Evolutionary conservation across 495 filamentous ascomycete genomes (phyloP).

Genomic region (Neurospora hispaniola): DNA sequence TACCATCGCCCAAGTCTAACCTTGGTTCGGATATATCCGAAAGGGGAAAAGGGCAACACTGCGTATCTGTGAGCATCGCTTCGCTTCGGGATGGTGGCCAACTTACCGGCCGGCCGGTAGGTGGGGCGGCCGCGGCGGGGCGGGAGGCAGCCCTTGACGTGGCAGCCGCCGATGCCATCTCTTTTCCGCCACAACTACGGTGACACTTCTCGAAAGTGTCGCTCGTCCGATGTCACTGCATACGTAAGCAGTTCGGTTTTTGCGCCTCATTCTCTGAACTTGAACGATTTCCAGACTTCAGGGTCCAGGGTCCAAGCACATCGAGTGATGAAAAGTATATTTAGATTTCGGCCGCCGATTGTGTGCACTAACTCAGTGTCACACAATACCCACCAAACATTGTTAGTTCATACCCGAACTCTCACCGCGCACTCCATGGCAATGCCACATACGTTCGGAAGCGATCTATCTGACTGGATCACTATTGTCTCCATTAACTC

Average conservation of each 20-base stretch:
- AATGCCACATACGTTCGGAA: neutral
- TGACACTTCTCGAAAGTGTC: neutral
- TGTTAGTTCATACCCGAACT: neutral
- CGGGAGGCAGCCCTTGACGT: conserved; percentile 12
- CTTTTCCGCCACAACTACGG: neutral
- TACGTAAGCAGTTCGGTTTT: neutral
- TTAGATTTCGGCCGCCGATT: neutral
- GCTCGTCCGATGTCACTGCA: neutral
- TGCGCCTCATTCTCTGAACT: neutral
- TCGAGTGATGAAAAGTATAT: neutral
- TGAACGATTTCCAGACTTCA: neutral
- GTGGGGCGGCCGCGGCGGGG: neutral
- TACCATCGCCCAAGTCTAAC: neutral
- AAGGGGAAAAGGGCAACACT: neutral
- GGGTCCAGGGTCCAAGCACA: neutral
- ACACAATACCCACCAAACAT: neutral
- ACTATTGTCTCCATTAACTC: neutral
- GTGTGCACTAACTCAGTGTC: neutral
- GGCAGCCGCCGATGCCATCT: conserved; percentile 1
- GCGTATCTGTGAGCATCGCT: neutral
- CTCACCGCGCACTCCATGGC: neutral
- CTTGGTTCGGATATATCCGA: neutral
- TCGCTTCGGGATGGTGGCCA: neutral
- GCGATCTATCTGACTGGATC: neutral
- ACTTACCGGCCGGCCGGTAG: neutral